Percentiles rank a stretch among this genome's conserved stretches.
phyloP scores from a whole-genome alignment of 257 asterid genomes.

The Solanum medicagineum region DNA sequence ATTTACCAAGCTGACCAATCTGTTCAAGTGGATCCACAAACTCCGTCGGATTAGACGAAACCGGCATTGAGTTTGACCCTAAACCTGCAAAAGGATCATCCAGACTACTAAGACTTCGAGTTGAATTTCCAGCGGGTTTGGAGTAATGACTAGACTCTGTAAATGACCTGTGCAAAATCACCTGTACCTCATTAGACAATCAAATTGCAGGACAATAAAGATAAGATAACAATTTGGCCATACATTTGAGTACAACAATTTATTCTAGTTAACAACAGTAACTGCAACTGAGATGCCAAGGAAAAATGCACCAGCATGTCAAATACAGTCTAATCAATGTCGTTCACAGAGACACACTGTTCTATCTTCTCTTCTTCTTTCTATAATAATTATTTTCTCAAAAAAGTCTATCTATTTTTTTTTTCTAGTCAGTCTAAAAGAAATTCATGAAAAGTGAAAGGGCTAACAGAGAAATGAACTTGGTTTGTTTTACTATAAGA shows the following conservation, averaged over 20 bases:
- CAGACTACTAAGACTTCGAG: slow-evolving; percentile 19
- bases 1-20: slow-evolving; percentile 42
- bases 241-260: background rate
- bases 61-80: slow-evolving; percentile 45
- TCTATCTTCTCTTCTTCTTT: background rate
- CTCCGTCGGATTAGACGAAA: slow-evolving; percentile 35
- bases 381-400: background rate
- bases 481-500: background rate
- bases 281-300: background rate
- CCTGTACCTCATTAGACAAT: background rate
- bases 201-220: background rate
- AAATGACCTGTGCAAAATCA: slow-evolving; percentile 38
- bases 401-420: background rate
- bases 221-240: background rate
- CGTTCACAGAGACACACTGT: background rate
- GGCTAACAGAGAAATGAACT: background rate
- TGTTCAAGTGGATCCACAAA: slow-evolving; percentile 68
- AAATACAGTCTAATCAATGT: background rate
- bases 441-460: background rate
- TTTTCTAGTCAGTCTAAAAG: background rate
- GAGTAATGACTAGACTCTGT: slow-evolving; percentile 56
- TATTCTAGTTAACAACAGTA: background rate
- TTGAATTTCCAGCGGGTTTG: slow-evolving; percentile 40
- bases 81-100: slow-evolving; percentile 76
- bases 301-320: background rate